Base-by-base conservation (phyloP, 345 rosid species). In the Anacardium occidentale region DNA sequence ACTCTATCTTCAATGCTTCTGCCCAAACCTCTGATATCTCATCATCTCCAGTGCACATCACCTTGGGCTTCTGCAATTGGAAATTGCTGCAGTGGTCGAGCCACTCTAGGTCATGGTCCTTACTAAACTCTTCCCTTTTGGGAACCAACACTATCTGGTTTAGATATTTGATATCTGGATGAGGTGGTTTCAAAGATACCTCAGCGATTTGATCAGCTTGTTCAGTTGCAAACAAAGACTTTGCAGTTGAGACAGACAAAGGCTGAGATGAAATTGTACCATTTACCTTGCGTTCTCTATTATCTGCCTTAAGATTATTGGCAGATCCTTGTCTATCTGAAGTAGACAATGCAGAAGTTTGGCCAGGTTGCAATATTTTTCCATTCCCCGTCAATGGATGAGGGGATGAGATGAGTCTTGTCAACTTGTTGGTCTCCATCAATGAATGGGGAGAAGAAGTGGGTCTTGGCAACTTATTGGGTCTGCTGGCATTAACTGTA, bases 141-240 rank as follows among this genome's bases (percentile, higher is more conserved):
- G 97, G 92, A 68, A 92, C 77, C 48, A 77, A 60, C 37, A 92
- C 81, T 61, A 92, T 71, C 80, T 78, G 76, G 80, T 75, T 77
- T 62, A 89, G 81, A 79, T 83, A 83, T 77, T 92, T 89, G 15
- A 71, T 74, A 78, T 92, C 96, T 0, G 92, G 89, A 81, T 92
- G 97, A 37, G 89, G 95, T 47, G 82, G 90, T 74, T 81, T 87
- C 37, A 21, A 63, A 57, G 79, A 77, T 24, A 48, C 83, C 79
- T 82, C 89, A 34, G 68, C 74, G 15, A 61, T 76, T 62, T 79
- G 82, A 73, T 78, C 81, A 62, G 73, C 78, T 72, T 72, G 80
- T 62, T 72, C 72, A 69, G 72, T 74, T 62, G 79, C 14, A 40
- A 54, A 57, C 18, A 29, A 47, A 69, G 84, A 74, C 71, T 62